A percentile compares a stretch with the other conserved stretches of the same genome.
Evolutionary conservation across 805 yeast genomes (phyloP).

Genomic region (Pichia pseudocactophila): DNA sequence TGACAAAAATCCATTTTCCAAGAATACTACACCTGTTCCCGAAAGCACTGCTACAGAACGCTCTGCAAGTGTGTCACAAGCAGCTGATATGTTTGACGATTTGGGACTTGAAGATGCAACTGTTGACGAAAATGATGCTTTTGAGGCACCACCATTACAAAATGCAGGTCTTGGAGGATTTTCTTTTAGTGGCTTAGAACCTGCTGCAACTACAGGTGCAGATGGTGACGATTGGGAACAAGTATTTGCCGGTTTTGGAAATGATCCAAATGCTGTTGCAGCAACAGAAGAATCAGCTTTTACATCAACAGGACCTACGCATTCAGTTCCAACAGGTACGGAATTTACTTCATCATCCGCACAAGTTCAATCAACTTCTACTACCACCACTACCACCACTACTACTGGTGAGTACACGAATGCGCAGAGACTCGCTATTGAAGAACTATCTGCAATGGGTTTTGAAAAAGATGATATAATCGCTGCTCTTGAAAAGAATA

Average conservation of each 20-base stretch:
- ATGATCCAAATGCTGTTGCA: slow-evolving; percentile 26
- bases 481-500: slow-evolving; percentile 56
- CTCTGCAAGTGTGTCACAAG: slow-evolving; percentile 5
- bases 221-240: slow-evolving; percentile 86
- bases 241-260: slow-evolving; percentile 82
- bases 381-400: background rate
- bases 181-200: slow-evolving; percentile 15
- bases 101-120: slow-evolving; percentile 29
- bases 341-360: too few species aligned
- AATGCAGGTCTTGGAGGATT: slow-evolving; percentile 16
- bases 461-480: slow-evolving; percentile 58
- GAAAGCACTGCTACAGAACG: slow-evolving; percentile 12
- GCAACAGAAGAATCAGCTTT: slow-evolving; percentile 7
- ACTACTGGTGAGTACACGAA: slow-evolving; percentile 12
- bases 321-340: slow-evolving; percentile 9
- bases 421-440: slow-evolving; percentile 43
- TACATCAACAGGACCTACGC: slow-evolving; percentile 2
- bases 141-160: slow-evolving; percentile 13
- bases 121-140: slow-evolving; percentile 16
- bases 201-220: slow-evolving; percentile 15
- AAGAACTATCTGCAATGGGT: slow-evolving; percentile 86
- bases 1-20: slow-evolving; percentile 12
- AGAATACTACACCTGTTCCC: slow-evolving; percentile 7
- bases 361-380: background rate
- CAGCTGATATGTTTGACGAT: slow-evolving; percentile 25